Evolutionary conservation across 176 grass and related monocot genomes (phyloP).

Genomic region (Avena eriantha): DNA sequence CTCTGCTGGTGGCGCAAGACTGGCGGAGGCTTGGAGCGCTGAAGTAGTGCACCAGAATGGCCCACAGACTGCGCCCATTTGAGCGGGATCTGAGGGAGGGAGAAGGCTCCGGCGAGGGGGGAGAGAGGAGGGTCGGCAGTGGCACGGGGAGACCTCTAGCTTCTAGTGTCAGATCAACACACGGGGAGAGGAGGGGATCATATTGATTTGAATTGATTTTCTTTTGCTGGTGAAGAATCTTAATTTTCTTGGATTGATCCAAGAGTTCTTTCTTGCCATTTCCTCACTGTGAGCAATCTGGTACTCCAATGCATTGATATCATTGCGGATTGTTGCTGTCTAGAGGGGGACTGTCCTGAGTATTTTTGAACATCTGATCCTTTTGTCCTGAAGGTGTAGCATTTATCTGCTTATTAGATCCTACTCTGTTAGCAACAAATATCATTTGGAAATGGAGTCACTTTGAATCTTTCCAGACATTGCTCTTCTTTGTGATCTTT

Average conservation of each 20-base stretch:
- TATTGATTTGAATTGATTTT: neutral
- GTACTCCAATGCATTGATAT: neutral
- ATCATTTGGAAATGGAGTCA: neutral
- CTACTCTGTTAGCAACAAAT: conserved; percentile 2
- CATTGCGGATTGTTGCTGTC: neutral
- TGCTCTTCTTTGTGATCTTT: conserved; percentile 10
- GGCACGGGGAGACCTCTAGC: neutral
- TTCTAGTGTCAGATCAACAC: neutral
- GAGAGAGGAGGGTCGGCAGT: neutral
- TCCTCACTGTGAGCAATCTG: neutral
- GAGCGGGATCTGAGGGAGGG: neutral
- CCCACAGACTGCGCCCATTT: neutral
- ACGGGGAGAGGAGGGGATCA: neutral
- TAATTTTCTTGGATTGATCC: neutral
- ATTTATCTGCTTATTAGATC: neutral
- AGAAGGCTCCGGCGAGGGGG: neutral
- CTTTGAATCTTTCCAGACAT: neutral
- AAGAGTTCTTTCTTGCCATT: neutral
- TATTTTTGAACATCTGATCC: neutral
- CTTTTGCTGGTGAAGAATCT: conserved; percentile 11
- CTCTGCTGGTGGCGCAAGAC: neutral
- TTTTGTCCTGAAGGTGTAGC: neutral
- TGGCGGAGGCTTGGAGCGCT: neutral
- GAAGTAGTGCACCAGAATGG: neutral
- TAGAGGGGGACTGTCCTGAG: neutral